Evolutionary conservation across 2,329 filamentous ascomycete genomes (phyloP).

Genomic region (Tolypocladium inflatum): DNA sequence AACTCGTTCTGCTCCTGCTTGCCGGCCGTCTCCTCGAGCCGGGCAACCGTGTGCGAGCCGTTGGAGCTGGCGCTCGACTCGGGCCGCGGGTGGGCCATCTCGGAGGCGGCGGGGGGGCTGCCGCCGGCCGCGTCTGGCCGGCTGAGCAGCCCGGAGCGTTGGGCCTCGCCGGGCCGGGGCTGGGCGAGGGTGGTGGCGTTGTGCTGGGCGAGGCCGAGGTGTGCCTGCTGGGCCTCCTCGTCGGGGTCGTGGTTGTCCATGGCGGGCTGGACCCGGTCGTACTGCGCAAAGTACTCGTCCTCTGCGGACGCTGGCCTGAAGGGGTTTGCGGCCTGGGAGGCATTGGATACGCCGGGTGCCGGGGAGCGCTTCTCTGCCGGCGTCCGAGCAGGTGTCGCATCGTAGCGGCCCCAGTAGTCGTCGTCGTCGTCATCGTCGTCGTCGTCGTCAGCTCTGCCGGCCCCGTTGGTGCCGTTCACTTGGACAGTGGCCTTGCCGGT

Average conservation of each 20-base stretch:
- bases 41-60: slow-evolving; percentile 50
- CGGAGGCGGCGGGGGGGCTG: slow-evolving; percentile 13
- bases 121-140: background rate
- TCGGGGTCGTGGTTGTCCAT: slow-evolving; percentile 78
- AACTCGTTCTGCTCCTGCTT: slow-evolving; percentile 56
- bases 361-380: slow-evolving; percentile 54
- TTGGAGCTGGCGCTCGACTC: slow-evolving; percentile 48
- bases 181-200: slow-evolving; percentile 20
- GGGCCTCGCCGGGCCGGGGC: background rate
- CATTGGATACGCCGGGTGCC: slow-evolving; percentile 34
- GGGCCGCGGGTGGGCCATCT: slow-evolving; percentile 47
- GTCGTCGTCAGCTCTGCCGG: slow-evolving; percentile 5
- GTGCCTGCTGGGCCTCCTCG: slow-evolving; percentile 38
- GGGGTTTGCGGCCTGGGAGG: slow-evolving; percentile 6
- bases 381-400: slow-evolving; percentile 57
- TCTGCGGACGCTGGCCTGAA: slow-evolving; percentile 33
- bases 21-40: slow-evolving; percentile 45
- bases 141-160: background rate
- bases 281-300: slow-evolving; percentile 67
- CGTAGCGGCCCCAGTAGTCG: slow-evolving; percentile 73
- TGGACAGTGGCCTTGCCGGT: slow-evolving; percentile 9
- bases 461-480: slow-evolving; percentile 7
- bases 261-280: slow-evolving; percentile 69
- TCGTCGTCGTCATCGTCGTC: slow-evolving; percentile 58
- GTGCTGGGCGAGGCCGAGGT: slow-evolving; percentile 15